These are phyloP conservation scores for Candida easanensis DNA, from an alignment of 805 yeast genomes.

Conservation along the genomic window DNA sequence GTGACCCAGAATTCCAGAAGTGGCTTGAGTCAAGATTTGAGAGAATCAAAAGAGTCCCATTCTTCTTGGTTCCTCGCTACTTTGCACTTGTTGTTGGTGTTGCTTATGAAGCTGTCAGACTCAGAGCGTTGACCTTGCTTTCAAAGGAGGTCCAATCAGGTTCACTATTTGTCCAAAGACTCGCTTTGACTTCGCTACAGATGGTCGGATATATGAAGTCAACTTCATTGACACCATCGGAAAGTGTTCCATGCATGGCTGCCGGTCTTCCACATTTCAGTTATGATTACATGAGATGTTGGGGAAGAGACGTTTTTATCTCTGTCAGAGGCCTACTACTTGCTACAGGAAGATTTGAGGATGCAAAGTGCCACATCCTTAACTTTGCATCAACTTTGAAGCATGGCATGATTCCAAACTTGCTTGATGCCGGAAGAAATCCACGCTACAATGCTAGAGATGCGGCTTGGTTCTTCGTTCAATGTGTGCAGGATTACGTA, in stretches of 20 bases:
- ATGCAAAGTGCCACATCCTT: slow-evolving; percentile 77
- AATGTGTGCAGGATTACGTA: slow-evolving; percentile 83
- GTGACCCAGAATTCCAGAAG: slow-evolving; percentile 51
- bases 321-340: slow-evolving; percentile 79
- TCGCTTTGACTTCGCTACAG: slow-evolving; percentile 81
- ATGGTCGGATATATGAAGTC: slow-evolving; percentile 74
- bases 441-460: slow-evolving; percentile 96
- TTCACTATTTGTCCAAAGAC: slow-evolving; percentile 72
- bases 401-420: slow-evolving; percentile 92
- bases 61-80: slow-evolving; percentile 80
- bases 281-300: slow-evolving; percentile 88
- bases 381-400: slow-evolving; percentile 88
- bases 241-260: slow-evolving; percentile 72
- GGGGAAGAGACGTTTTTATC: slow-evolving; percentile 97
- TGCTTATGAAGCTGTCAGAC: slow-evolving; percentile 79
- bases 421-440: slow-evolving; percentile 87
- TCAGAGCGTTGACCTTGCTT: slow-evolving; percentile 58
- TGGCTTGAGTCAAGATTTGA: slow-evolving; percentile 72
- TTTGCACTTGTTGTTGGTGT: slow-evolving; percentile 80
- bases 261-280: slow-evolving; percentile 97
- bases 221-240: slow-evolving; percentile 70
- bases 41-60: slow-evolving; percentile 65
- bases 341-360: slow-evolving; percentile 73
- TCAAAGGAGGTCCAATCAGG: slow-evolving; percentile 52
- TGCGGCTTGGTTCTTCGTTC: slow-evolving; percentile 93